Conservation (phyloP, 1,284 basidiomycete species). For the Vanrija sp. region DNA sequence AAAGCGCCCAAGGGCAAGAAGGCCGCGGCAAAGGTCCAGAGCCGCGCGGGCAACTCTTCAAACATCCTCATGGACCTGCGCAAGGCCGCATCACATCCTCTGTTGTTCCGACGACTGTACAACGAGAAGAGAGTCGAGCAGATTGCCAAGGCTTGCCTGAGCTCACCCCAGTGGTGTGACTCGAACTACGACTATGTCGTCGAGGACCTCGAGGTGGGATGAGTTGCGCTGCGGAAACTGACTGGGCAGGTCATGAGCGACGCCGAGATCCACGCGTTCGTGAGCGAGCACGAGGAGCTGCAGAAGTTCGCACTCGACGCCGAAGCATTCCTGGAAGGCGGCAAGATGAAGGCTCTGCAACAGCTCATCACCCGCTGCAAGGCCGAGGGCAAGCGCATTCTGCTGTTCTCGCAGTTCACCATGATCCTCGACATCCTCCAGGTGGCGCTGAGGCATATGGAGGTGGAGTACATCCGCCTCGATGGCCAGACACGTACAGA, state of each 20-base stretch:
- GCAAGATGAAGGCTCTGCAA: slow-evolving; percentile 77
- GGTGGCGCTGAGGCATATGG: slow-evolving; percentile 71
- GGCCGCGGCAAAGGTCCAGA: slow-evolving; percentile 29
- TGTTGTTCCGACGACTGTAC: slow-evolving; percentile 85
- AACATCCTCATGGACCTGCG: slow-evolving; percentile 95
- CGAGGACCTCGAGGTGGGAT: slow-evolving; percentile 69
- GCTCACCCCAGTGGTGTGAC: slow-evolving; percentile 80
- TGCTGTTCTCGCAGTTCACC: slow-evolving; percentile 97
- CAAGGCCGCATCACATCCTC: slow-evolving; percentile 93
- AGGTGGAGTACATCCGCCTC: slow-evolving; percentile 78
- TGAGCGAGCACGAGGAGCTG: slow-evolving; percentile 69
- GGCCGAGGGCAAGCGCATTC: slow-evolving; percentile 69
- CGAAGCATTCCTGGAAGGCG: slow-evolving; percentile 78
- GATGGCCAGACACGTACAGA: slow-evolving; percentile 94
- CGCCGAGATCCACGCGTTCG: slow-evolving; percentile 79
- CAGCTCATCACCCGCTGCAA: slow-evolving; percentile 68
- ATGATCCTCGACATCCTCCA: slow-evolving; percentile 92
- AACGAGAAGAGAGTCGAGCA: slow-evolving; percentile 69
- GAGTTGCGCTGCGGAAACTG: slow-evolving; percentile 10
- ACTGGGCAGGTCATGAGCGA: slow-evolving; percentile 77
- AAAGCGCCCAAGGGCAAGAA: slow-evolving; percentile 32
- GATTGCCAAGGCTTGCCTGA: slow-evolving; percentile 78
- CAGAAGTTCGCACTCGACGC: slow-evolving; percentile 71
- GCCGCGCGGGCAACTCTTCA: slow-evolving; percentile 29
- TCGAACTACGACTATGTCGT: slow-evolving; percentile 75